Base-by-base conservation (phyloP, 1,284 basidiomycete species). In the Trichosporon inkin region DNA sequence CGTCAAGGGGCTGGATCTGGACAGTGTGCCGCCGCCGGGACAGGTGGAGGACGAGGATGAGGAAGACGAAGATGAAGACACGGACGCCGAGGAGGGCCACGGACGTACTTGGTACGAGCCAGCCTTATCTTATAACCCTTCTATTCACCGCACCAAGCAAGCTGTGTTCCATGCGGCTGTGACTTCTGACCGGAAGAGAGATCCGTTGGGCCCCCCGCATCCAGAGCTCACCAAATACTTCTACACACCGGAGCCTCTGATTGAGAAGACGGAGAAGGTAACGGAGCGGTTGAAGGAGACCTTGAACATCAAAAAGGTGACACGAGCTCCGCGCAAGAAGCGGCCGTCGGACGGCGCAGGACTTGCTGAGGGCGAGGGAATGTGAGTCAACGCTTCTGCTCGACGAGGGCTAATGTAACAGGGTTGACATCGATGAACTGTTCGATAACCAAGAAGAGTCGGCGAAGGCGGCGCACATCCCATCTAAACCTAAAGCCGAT, bases 121-220 rank as follows among this genome's bases (percentile, higher is more conserved):
- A 0, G 79, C 82, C 1, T 79, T 86, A 2, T 90, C 90, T 0
- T 95, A 86, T 77, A 96, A 95, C 68, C 93, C 95, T 0, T 86
- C 89, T 6, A 83, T 96, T 32, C 94, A 98, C 71, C 87, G 92
- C 38, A 84, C 87, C 57, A 95, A 95, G 72, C 91, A 96, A 78
- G 93, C 93, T 3, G 86, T 94, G 66, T 89, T 93, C 74, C 92
- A 94, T 70, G 85, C 86, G 55, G 89, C 90, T 0, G 81, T 90
- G 11, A 86, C 88, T 7, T 78, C 84, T 1, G 88, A 94, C 69
- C 80, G 93, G 10, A 78, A 82, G n/a, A 81, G 80, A 2, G 81
- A 89, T 57, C 89, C 90, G 0, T 80, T 96, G 1, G 88, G 89
- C 0, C 88, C 88, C 0, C 90, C 92, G 0, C 91, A 95, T 74